Conservation (phyloP, 1,284 basidiomycete genomes). For the Sanghuangporus sanghuang region DNA sequence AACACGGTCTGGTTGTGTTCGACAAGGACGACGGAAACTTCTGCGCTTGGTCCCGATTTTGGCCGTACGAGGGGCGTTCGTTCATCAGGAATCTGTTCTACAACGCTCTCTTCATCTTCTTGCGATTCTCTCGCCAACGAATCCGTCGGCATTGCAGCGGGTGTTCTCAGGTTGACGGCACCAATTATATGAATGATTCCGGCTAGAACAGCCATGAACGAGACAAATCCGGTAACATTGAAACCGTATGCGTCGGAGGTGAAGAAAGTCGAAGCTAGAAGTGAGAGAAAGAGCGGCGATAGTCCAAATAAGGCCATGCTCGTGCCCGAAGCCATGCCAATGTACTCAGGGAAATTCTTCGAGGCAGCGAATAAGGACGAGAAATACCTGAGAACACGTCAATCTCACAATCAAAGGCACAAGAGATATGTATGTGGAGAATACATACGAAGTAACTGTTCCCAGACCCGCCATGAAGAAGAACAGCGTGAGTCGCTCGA, state of each 20-base stretch:
- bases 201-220: constrained; percentile 50
- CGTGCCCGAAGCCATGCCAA: constrained; percentile 60
- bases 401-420: neutral
- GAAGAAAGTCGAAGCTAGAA: constrained; percentile 57
- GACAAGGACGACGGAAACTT: constrained; percentile 24
- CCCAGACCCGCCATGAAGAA: constrained; percentile 63
- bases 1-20: constrained; percentile 31
- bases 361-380: constrained; percentile 72
- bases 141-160: neutral
- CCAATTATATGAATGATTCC: constrained; percentile 51
- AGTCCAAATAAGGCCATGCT: constrained; percentile 71
- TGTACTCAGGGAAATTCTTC: constrained; percentile 56
- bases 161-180: constrained; percentile 37
- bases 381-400: constrained; percentile 50
- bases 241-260: constrained; percentile 43
- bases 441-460: constrained; percentile 62
- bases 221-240: constrained; percentile 50
- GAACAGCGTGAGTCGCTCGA: constrained; percentile 47
- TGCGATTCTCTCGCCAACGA: constrained; percentile 3
- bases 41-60: constrained; percentile 18
- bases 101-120: constrained; percentile 13
- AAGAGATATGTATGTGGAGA: neutral
- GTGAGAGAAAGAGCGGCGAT: constrained; percentile 68
- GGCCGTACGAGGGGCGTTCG: constrained; percentile 36
- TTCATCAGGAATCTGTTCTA: constrained; percentile 27